Base-by-base conservation (phyloP, 2,329 filamentous ascomycete species). In the Fusarium floridanum region DNA sequence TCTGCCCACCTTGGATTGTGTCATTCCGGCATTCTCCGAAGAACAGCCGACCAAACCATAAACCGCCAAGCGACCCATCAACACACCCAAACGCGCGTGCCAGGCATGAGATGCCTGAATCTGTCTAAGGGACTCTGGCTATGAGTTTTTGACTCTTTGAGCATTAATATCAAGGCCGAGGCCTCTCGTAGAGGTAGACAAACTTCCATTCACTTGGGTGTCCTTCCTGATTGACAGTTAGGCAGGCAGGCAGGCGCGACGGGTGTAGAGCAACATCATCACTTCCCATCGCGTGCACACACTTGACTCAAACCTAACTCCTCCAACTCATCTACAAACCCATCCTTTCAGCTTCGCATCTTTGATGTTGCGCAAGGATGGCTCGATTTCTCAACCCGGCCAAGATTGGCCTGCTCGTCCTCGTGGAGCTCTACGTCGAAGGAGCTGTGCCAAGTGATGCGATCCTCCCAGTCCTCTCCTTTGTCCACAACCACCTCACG, bases 331-430 rank as follows among this genome's bases (percentile, higher is more conserved):
- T 16, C 16, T 10, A 22, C 43, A 59, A 39, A 37, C 22, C 11
- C 39, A 29, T 14, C 17, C 17, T 17, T 20, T 34, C 29, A 24
- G 10, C 41, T 14, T 43, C 17, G 11, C 41, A 29, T 29, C 32
- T 45, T 69, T 7, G 24, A 43, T 64, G 37, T 22, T 29, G 29
- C 14, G 20, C 29, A 57, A 71, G 16, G 62, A 97, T 96, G 92
- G 89, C 92, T 78, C 93, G 93, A 67, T 97, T 93, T 82, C 88
- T 98, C 55, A 97, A 94, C n/a, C 94, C 96, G 14, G 92, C 94
- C 76, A 97, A 97, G 81, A 90, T 98, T 76, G 92, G 93, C 79
- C 88, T 98, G 27, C 88, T 98, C 65, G 90, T 91, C 64, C 89
- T 99, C 63, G 89, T 97, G 62, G 91, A 95, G 77, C 88, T 98